Conservation (phyloP, 2,329 filamentous ascomycete species). For the Cryphonectria carpinicola region DNA sequence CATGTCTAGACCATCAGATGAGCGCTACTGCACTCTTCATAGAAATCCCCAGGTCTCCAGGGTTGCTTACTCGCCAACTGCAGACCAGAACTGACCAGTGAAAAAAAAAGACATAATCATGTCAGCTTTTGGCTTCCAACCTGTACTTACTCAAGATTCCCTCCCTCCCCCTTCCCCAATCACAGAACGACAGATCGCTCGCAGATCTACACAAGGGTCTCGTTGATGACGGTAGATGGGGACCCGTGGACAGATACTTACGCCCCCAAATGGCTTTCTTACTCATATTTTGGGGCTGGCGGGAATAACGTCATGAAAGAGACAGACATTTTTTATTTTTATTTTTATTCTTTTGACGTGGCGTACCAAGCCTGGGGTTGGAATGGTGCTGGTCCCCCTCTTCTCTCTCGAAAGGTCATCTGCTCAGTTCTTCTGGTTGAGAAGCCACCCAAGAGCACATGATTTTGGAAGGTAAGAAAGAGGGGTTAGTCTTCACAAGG, state of each 20-base stretch:
- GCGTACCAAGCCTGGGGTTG: background rate
- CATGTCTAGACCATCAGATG: background rate
- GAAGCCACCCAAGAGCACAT: background rate
- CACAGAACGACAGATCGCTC: background rate
- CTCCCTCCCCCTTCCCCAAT: background rate
- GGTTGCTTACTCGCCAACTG: slow-evolving; percentile 4
- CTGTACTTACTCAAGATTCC: background rate
- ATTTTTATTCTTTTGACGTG: background rate
- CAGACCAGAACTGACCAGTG: background rate
- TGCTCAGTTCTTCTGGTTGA: background rate
- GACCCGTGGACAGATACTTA: background rate
- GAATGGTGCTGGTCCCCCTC: too few species aligned
- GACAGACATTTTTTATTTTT: background rate
- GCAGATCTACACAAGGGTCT: background rate
- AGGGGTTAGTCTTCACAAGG: background rate
- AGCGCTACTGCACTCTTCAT: background rate
- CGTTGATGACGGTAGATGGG: background rate
- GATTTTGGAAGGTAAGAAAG: background rate
- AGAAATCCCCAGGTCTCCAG: background rate
- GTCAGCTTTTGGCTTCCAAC: slow-evolving; percentile 1
- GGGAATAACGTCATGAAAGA: slow-evolving; percentile 4
- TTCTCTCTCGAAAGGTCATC: background rate
- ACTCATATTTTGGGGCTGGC: background rate
- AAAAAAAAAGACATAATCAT: background rate
- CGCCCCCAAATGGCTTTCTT: background rate